Base-by-base conservation (phyloP, 1,284 basidiomycete genomes). In the Vanrija sp. region DNA sequence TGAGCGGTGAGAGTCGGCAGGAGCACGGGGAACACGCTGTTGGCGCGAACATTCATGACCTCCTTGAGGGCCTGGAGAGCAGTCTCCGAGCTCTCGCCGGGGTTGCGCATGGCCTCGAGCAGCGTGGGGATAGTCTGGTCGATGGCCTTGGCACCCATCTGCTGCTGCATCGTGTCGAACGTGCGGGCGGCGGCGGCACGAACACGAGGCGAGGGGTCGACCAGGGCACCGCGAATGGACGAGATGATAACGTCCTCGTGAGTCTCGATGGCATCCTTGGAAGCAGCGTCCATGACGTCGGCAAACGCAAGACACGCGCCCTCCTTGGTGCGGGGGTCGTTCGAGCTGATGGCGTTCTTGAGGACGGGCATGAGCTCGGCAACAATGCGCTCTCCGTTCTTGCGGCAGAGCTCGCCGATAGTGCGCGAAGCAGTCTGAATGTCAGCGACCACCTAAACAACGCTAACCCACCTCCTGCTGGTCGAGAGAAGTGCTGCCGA, bases 91-190 rank as follows among this genome's bases (percentile, higher is more conserved):
- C 86, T 85, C 65, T 88, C 88, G 9, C 91, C 92, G 19, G 91
- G 89, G 74, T 91, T 87, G 28, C 89, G 86, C 47, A 99, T 86
- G 4, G 96, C 94, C 67, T 94, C 91, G 56, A 98, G 78, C 3
- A 98, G 77, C 0, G 94, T 98, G 0, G 95, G 96, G 61, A 98
- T 95, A 0, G 92, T 98, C 77, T 95, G 86, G 71, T 98, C 93
- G 65, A 98, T 95, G 6, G 94, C 95, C 70, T 87, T 89, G 29
- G 85, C 83, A 9, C 96, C 95, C 55, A 78, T 72, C 69, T 89
- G 83, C 61, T 94, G 90, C 78, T 98, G 95, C 46, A 96, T 82
- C 2, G 86, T 83, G 72, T 98, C 95, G 78, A 99, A 98, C 0
- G 93, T 91, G 71, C 85, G 86, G 0, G 95, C 95, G 7, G 95